Conservation (phyloP, 2,329 filamentous ascomycete genomes). For the Fusarium pseudocircinatum region DNA sequence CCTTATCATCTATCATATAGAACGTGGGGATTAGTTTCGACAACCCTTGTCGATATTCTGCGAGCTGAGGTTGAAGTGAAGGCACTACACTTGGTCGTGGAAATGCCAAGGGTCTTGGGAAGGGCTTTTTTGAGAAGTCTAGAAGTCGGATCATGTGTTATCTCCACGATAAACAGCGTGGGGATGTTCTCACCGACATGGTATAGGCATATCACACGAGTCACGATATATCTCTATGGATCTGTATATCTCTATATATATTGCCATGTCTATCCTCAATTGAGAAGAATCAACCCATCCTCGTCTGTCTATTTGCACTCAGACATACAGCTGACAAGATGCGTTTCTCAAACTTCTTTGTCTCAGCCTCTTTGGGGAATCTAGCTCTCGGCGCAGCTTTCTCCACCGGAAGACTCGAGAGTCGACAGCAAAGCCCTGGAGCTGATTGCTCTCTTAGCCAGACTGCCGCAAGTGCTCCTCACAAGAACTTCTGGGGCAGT, state of each 20-base stretch:
- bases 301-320: background rate
- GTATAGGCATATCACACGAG: background rate
- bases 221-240: background rate
- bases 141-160: background rate
- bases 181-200: background rate
- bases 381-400: background rate
- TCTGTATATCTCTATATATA: background rate
- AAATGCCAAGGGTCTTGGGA: background rate
- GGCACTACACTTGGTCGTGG: background rate
- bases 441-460: background rate
- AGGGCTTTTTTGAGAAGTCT: background rate
- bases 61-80: fast-evolving
- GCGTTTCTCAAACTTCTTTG: background rate
- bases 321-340: background rate
- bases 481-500: constrained; percentile 8
- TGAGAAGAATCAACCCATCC: background rate
- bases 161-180: background rate
- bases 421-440: background rate
- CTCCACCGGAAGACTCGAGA: background rate
- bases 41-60: background rate
- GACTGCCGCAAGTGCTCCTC: background rate
- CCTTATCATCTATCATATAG: background rate
- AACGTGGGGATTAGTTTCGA: background rate
- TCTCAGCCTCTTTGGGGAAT: background rate
- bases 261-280: too few species aligned